phyloP scores from a whole-genome alignment of 108 stramenopile species.

The Parietichytrium sp. region DNA sequence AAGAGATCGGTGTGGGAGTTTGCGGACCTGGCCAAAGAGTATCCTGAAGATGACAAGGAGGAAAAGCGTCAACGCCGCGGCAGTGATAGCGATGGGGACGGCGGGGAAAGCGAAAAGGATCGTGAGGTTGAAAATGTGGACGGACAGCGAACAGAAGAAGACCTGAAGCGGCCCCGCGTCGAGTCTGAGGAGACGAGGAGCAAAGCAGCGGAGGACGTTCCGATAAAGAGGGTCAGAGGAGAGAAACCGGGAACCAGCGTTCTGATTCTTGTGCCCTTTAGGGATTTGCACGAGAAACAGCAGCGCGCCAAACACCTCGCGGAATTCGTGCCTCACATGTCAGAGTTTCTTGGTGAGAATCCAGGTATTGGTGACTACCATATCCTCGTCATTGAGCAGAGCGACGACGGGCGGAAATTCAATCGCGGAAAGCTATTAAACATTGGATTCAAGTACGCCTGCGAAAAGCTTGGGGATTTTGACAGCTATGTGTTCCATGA shows the following conservation, averaged over 20 bases:
- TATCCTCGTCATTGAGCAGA: conserved; percentile 94
- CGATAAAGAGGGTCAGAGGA: too few relatives aligned
- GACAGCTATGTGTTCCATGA: conserved; percentile 93
- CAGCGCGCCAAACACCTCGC: conserved; percentile 80
- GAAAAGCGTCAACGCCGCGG: not conserved
- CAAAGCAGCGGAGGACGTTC: too few relatives aligned
- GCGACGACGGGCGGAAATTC: conserved; percentile 89
- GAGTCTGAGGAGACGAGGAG: too few relatives aligned
- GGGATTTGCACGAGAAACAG: conserved; percentile 85
- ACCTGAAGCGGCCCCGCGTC: too few relatives aligned
- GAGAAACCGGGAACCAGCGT: too few relatives aligned
- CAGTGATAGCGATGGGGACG: too few relatives aligned
- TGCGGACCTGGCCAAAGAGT: not conserved
- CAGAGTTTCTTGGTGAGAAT: conserved; percentile 52
- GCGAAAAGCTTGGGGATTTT: conserved; percentile 55
- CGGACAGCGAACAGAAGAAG: too few relatives aligned
- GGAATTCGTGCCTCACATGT: conserved; percentile 87
- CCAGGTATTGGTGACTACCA: conserved; percentile 60
- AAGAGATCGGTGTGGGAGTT: conserved; percentile 6
- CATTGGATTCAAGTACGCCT: conserved; percentile 88
- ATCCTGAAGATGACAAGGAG: not conserved
- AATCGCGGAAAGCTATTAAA: conserved; percentile 99
- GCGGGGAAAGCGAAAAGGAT: too few relatives aligned
- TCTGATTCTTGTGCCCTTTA: conserved; percentile 92
- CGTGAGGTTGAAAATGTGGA: too few relatives aligned